A percentile compares a stretch with the other conserved stretches of the same genome.
These are phyloP conservation scores for Fusarium irregulare DNA, from an alignment of 2,329 filamentous ascomycete genomes.

Conservation along the genomic window DNA sequence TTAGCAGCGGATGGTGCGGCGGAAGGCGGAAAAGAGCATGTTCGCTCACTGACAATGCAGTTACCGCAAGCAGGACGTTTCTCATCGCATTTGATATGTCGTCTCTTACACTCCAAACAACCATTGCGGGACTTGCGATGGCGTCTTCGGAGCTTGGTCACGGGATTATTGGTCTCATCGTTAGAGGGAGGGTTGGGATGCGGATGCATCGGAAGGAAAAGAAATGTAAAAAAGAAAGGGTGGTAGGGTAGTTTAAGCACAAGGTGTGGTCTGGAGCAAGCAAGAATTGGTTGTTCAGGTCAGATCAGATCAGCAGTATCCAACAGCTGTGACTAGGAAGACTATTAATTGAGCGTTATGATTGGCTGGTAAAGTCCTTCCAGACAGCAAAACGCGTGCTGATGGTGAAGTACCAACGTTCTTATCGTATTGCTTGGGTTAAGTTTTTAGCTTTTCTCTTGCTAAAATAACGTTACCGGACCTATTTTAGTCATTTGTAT, in stretches of 20 bases:
- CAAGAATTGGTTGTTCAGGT: conserved; percentile 5
- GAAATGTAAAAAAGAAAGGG: background rate
- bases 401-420: background rate
- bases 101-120: conserved; percentile 55
- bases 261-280: background rate
- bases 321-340: background rate
- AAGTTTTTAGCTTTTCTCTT: background rate
- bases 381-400: background rate
- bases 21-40: conserved; percentile 51
- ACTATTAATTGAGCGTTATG: background rate
- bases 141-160: conserved; percentile 50
- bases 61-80: conserved; percentile 54
- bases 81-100: conserved; percentile 59
- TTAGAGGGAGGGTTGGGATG: conserved; percentile 31
- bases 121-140: conserved; percentile 57
- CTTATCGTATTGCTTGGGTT: background rate
- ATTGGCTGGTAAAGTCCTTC: background rate
- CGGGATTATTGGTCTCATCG: conserved; percentile 24
- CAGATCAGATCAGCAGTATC: background rate
- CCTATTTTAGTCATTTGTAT: background rate
- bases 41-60: conserved; percentile 52
- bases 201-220: conserved; percentile 33
- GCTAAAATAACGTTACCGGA: background rate
- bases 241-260: background rate
- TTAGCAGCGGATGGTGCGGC: conserved; percentile 11